Conservation (phyloP, 192 early-diverging fungal species). For the Dimargaris xerosporica region DNA sequence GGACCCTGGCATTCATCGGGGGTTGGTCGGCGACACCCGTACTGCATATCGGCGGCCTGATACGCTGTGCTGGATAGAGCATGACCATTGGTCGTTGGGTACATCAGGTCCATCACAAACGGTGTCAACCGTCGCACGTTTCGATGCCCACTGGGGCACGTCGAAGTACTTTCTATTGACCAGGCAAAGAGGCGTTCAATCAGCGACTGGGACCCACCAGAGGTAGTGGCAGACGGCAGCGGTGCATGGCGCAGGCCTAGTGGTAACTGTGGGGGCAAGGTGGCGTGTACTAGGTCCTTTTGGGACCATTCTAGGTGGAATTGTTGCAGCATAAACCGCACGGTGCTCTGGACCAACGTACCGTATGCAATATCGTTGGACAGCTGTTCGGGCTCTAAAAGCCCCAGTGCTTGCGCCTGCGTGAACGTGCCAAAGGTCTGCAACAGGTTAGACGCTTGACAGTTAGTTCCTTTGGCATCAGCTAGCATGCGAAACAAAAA, state of each 20-base stretch:
- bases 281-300: too few relatives aligned
- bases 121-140: slow-evolving; percentile 19
- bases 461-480: slow-evolving; percentile 78
- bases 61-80: not conserved
- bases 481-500: slow-evolving; percentile 88
- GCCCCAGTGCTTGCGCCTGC: slow-evolving; percentile 68
- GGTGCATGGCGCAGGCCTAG: too few relatives aligned
- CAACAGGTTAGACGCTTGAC: slow-evolving; percentile 88
- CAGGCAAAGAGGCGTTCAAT: not conserved
- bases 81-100: slow-evolving; percentile 33
- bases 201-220: not conserved
- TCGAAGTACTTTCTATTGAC: slow-evolving; percentile 15
- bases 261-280: too few relatives aligned
- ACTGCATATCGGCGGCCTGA: not conserved
- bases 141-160: slow-evolving; percentile 14
- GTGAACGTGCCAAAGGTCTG: slow-evolving; percentile 66
- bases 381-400: slow-evolving; percentile 74
- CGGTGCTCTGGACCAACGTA: slow-evolving; percentile 69
- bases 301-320: slow-evolving; percentile 59
- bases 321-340: slow-evolving; percentile 86
- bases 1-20: not conserved
- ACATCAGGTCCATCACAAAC: slow-evolving; percentile 74
- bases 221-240: too few relatives aligned
- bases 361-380: slow-evolving; percentile 42
- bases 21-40: not conserved